Percentiles rank a stretch among this genome's conserved stretches.
phyloP scores from a whole-genome alignment of 2,329 filamentous ascomycete species.

The Trichoderma aggressivum region DNA sequence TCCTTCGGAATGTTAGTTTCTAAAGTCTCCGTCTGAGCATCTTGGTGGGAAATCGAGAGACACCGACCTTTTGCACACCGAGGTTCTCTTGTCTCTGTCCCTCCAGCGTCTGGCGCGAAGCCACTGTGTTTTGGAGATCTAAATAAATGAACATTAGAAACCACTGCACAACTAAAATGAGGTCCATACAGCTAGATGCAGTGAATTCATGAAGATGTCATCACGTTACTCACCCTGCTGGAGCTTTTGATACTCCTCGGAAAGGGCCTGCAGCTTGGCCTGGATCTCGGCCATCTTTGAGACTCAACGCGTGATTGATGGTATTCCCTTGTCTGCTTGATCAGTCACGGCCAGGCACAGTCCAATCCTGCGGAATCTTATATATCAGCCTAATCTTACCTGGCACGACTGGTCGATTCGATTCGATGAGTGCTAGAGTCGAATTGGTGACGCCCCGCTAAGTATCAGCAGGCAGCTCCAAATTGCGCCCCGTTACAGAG shows the following conservation, averaged over 20 bases:
- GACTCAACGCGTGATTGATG: background rate
- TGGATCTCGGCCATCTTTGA: conserved; percentile 66
- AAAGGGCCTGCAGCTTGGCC: conserved; percentile 74
- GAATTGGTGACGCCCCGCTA: conserved; percentile 17
- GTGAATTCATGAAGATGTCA: background rate
- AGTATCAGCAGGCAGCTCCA: conserved; percentile 8
- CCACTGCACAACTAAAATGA: background rate
- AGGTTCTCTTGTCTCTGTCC: conserved; percentile 92
- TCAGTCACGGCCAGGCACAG: background rate
- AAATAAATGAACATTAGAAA: background rate
- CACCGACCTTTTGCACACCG: conserved; percentile 71
- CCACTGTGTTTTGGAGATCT: conserved; percentile 78
- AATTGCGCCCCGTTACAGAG: conserved; percentile 18
- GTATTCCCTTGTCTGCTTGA: background rate
- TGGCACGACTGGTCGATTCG: background rate
- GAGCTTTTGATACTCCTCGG: conserved; percentile 82
- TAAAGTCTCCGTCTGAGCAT: background rate
- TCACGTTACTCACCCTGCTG: conserved; percentile 66
- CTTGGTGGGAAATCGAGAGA: too few species aligned
- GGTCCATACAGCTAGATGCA: background rate
- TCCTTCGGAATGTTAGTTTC: conserved; percentile 53
- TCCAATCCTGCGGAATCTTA: background rate
- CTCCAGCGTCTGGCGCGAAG: conserved; percentile 85
- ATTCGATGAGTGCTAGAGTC: conserved; percentile 2
- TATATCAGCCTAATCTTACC: conserved; percentile 9